Percentiles rank a stretch among this genome's conserved stretches.
Conservation (phyloP, 352 stramenopile genomes). For the Phytophthora crassamura region DNA sequence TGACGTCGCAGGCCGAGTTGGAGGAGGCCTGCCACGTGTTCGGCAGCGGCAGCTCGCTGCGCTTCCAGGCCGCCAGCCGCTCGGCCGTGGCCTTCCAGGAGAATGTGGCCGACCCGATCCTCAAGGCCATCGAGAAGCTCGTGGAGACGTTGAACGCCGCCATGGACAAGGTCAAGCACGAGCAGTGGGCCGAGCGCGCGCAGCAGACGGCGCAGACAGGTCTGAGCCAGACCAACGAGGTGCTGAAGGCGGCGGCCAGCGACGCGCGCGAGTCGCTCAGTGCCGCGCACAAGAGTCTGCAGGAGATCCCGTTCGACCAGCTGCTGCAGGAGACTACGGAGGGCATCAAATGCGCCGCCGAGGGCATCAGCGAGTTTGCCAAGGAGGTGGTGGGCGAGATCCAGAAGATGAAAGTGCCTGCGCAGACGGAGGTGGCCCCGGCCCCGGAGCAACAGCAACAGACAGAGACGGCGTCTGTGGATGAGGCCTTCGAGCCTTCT, state of each 20-base stretch:
- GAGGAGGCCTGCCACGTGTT: constrained; percentile 69
- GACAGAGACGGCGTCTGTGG: constrained; percentile 13
- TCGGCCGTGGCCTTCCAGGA: constrained; percentile 75
- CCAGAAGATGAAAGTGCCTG: constrained; percentile 52
- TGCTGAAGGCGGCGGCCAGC: constrained; percentile 60
- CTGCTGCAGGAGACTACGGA: constrained; percentile 82
- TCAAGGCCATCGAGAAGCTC: constrained; percentile 85
- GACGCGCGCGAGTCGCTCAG: constrained; percentile 66
- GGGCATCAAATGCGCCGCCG: constrained; percentile 77
- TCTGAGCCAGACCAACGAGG: constrained; percentile 68
- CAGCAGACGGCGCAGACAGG: constrained; percentile 59
- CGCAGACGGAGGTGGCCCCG: constrained; percentile 40
- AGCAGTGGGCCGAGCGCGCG: constrained; percentile 72
- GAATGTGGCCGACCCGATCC: constrained; percentile 78
- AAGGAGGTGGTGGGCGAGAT: constrained; percentile 82
- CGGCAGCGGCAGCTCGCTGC: constrained; percentile 58
- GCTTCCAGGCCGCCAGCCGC: constrained; percentile 71
- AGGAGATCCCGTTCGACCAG: constrained; percentile 88
- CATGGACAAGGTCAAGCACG: constrained; percentile 88
- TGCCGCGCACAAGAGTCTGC: constrained; percentile 58
- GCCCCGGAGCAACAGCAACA: constrained; percentile 35
- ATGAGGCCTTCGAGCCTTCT: constrained; percentile 29
- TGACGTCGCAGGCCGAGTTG: constrained; percentile 76
- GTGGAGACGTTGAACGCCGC: constrained; percentile 77
- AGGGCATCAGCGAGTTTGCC: constrained; percentile 77